Evolutionary conservation across 768 basidiomycete species (phyloP).

Genomic region (Porphyrellus cyaneotinctus): DNA sequence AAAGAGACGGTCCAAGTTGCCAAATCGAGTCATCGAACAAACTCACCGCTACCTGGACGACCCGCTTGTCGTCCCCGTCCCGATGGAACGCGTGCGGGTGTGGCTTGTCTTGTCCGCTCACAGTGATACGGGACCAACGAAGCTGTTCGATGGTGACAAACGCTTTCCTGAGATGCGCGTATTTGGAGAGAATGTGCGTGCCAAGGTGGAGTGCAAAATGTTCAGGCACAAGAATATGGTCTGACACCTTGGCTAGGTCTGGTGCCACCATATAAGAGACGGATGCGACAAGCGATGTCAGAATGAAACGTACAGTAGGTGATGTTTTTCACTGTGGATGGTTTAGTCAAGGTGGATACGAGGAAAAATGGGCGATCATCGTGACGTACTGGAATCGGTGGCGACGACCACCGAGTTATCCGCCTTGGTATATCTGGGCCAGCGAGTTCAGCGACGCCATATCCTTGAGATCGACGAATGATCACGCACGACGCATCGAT

Average conservation of each 20-base stretch:
- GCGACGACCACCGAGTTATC: conserved; percentile 88
- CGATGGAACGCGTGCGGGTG: conserved; percentile 83
- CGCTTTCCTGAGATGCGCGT: conserved; percentile 68
- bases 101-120: conserved; percentile 40
- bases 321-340: conserved; percentile 58
- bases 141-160: conserved; percentile 73
- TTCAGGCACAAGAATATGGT: conserved; percentile 79
- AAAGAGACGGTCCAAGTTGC: not conserved
- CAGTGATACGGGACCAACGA: conserved; percentile 76
- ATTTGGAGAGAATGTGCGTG: conserved; percentile 76
- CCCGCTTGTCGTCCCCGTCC: conserved; percentile 86
- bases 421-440: conserved; percentile 72
- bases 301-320: conserved; percentile 46
- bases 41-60: conserved; percentile 56
- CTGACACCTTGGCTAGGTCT: conserved; percentile 88
- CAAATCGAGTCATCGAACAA: conserved; percentile 3
- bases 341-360: not conserved
- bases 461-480: not conserved
- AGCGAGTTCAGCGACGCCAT: not conserved
- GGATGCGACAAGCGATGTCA: not conserved
- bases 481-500: conserved; percentile 63
- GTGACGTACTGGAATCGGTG: conserved; percentile 81
- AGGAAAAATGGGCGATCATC: not conserved
- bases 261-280: not conserved
- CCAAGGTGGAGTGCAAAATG: conserved; percentile 86